phyloP scores from a whole-genome alignment of 345 rosid genomes.

The Aquilaria sinensis region DNA sequence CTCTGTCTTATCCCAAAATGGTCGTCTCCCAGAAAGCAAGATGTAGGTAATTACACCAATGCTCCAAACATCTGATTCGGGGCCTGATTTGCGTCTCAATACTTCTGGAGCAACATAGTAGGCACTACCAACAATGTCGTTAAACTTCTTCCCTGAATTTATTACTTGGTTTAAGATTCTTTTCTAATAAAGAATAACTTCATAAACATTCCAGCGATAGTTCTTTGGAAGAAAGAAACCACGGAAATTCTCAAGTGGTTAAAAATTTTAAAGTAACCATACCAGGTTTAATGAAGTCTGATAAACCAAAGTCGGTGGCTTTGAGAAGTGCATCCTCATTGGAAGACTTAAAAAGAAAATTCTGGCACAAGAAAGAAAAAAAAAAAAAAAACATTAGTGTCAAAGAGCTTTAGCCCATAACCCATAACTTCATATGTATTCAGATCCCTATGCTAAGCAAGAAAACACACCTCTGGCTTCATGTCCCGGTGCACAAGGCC shows the following conservation, averaged over 20 bases:
- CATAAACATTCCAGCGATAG: too few relatives aligned
- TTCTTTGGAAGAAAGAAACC: too few relatives aligned
- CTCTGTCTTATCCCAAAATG: slow-evolving; percentile 99
- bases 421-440: background rate
- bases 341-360: slow-evolving; percentile 85
- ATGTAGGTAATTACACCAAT: slow-evolving; percentile 96
- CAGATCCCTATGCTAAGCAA: background rate
- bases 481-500: slow-evolving; percentile 96
- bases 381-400: slow-evolving; percentile 10
- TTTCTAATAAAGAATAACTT: too few relatives aligned
- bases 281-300: slow-evolving; percentile 97
- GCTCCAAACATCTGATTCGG: slow-evolving; percentile 99
- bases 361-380: slow-evolving; percentile 33
- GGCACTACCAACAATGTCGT: slow-evolving; percentile 65
- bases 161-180: slow-evolving; percentile 9
- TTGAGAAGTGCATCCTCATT: slow-evolving; percentile 69
- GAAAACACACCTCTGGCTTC: slow-evolving; percentile 91
- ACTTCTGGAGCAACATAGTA: slow-evolving; percentile 99
- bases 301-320: slow-evolving; percentile 98
- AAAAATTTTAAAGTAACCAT: slow-evolving; percentile 8
- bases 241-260: too few relatives aligned
- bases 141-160: slow-evolving; percentile 68
- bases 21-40: slow-evolving; percentile 89
- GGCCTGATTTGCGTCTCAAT: slow-evolving; percentile 92
- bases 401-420: slow-evolving; percentile 1